phyloP scores from a whole-genome alignment of 768 basidiomycete species.

The Baorangia bicolor region DNA sequence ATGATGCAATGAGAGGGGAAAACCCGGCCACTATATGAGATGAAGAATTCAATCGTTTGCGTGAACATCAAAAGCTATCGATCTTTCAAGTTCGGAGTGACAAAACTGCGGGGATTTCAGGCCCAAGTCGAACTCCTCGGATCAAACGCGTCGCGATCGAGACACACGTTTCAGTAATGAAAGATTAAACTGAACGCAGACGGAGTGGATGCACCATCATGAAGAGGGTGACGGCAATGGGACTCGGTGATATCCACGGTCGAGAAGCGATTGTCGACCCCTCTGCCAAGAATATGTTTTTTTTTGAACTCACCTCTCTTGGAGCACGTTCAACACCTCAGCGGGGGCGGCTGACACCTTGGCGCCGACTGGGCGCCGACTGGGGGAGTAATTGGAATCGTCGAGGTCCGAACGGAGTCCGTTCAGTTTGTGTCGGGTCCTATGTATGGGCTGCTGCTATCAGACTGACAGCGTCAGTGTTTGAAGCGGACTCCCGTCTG shows the following conservation, averaged over 20 bases:
- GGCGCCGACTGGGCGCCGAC: no score
- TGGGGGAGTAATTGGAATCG: constrained; percentile 1
- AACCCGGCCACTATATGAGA: constrained; percentile 2
- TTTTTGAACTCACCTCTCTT: background rate
- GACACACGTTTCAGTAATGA: background rate
- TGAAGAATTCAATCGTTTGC: background rate
- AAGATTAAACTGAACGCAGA: background rate
- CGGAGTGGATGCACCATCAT: background rate
- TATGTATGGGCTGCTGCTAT: no score
- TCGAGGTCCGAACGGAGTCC: background rate
- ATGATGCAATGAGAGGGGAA: constrained; percentile 1
- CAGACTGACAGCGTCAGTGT: no score
- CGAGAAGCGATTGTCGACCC: background rate
- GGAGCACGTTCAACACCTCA: background rate
- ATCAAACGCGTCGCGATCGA: constrained; percentile 8
- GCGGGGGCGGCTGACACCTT: no score
- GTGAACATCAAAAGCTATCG: constrained; percentile 2
- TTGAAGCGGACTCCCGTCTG: background rate
- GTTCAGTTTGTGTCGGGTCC: background rate
- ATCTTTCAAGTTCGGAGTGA: background rate
- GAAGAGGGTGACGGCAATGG: constrained; percentile 2
- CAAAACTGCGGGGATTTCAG: background rate
- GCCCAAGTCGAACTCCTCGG: constrained; percentile 13
- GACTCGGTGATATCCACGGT: background rate
- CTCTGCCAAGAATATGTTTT: background rate